Conservation (phyloP, 768 basidiomycete genomes). For the Mycena indigotica region DNA sequence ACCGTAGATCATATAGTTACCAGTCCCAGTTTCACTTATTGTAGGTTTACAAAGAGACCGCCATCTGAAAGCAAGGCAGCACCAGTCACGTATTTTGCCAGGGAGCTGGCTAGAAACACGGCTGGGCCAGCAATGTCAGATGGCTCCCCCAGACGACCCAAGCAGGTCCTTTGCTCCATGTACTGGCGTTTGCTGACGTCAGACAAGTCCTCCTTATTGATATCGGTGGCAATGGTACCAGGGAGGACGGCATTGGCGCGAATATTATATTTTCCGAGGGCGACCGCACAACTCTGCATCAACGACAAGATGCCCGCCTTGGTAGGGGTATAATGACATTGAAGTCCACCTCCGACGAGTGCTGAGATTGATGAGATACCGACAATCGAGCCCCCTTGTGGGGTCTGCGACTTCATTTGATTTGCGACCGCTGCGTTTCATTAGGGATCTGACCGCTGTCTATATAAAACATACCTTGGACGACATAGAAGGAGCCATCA, state of each 20-base stretch:
- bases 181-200: conserved; percentile 58
- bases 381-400: conserved; percentile 74
- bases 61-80: conserved; percentile 70
- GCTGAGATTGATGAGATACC: conserved; percentile 81
- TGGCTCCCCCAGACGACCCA: conserved; percentile 70
- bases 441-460: conserved; percentile 2
- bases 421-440: conserved; percentile 59
- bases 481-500: conserved; percentile 73
- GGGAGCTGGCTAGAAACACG: conserved; percentile 71
- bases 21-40: too few relatives aligned
- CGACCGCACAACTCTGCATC: conserved; percentile 80
- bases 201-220: conserved; percentile 75
- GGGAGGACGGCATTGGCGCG: conserved; percentile 74
- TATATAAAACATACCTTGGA: conserved; percentile 48
- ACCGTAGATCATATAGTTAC: too few relatives aligned
- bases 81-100: conserved; percentile 72
- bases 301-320: conserved; percentile 77
- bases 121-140: conserved; percentile 76
- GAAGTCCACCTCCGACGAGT: conserved; percentile 72
- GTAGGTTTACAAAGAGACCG: conserved; percentile 74
- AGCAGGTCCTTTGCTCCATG: conserved; percentile 64
- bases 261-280: conserved; percentile 75
- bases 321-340: conserved; percentile 79
- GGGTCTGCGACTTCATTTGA: conserved; percentile 69
- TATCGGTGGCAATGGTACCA: conserved; percentile 76